phyloP scores from a whole-genome alignment of 2,329 filamentous ascomycete species.

The Fusarium temperatum region DNA sequence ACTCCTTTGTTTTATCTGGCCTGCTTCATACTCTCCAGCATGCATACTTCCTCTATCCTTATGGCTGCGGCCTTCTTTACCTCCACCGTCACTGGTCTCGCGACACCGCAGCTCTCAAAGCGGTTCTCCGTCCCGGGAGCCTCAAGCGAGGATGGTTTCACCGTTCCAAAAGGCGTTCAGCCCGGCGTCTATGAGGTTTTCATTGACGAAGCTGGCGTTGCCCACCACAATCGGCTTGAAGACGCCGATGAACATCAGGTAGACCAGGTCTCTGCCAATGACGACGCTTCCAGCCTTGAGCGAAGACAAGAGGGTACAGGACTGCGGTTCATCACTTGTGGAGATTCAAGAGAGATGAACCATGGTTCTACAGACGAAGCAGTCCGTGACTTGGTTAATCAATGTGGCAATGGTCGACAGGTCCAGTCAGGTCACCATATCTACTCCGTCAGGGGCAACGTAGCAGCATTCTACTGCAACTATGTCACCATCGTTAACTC shows the following conservation, averaged over 20 bases:
- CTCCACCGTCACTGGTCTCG: not conserved
- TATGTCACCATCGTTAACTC: not conserved
- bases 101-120: not conserved
- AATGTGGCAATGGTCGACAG: not conserved
- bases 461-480: not conserved
- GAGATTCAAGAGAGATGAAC: not conserved
- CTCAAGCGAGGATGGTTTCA: not conserved
- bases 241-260: not conserved
- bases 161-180: not conserved
- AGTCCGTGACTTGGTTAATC: not conserved
- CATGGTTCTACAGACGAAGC: not conserved
- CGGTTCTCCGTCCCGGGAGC: not conserved
- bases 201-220: not conserved
- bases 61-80: not conserved
- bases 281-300: not conserved
- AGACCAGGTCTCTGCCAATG: not conserved
- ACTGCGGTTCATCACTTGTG: not conserved
- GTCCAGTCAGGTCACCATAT: not conserved
- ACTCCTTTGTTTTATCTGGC: fast-evolving
- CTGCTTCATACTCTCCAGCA: not conserved
- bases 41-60: not conserved
- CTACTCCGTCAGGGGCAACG: not conserved
- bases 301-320: not conserved
- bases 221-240: not conserved
- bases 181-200: not conserved